Base-by-base conservation (phyloP, 2,329 filamentous ascomycete species). In the Apiospora aurea region DNA sequence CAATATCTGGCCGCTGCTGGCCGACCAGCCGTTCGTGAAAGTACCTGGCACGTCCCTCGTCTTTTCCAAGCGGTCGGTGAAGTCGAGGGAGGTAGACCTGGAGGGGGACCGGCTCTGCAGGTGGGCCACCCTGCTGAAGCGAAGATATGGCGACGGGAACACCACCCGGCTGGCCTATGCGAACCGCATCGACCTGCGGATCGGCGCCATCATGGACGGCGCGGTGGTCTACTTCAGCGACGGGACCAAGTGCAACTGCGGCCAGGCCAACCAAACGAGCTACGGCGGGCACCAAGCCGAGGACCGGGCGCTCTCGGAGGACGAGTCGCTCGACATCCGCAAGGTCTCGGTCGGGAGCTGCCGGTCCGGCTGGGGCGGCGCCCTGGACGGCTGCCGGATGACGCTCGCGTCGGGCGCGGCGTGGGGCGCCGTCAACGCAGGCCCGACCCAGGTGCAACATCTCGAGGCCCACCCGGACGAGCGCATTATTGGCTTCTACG, bases 401-500 rank as follows among this genome's bases (percentile, higher is more conserved):
- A 74, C 72, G 49, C 73, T 79, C 4, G 70, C 51, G 77, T 77
- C 69, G 74, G 79, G 47, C 75, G 71, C 2, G 75, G 77, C 16
- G 74, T 80, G n/a, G 64, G n/a, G 74, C 81, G 68, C 77, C 76
- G 10, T 83, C 81, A 41, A 81, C 84, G 70, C 72, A 8, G 26
- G 26, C 26, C 26, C 26, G 26, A 29, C 67, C 51, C 75, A 75
- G 70, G 70, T 70, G 72, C 72, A 76, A 21, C 70, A 74, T 53
- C 74, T 81, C 75, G 79, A 80, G 69, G 79, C 82, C 0, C 77
- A 73, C 1, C 57, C 72, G 0, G 78, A 80, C 38, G 82, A 87
- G 69, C 79, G 79, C 16, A 83, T 87, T 64, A 79, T 87, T 11
- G 85, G 85, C 0, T 87, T 87, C 73, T 86, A 79, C 72, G 85